These are phyloP conservation scores for Scutellaria baicalensis DNA, from an alignment of 257 asterid species.

Conservation along the genomic window DNA sequence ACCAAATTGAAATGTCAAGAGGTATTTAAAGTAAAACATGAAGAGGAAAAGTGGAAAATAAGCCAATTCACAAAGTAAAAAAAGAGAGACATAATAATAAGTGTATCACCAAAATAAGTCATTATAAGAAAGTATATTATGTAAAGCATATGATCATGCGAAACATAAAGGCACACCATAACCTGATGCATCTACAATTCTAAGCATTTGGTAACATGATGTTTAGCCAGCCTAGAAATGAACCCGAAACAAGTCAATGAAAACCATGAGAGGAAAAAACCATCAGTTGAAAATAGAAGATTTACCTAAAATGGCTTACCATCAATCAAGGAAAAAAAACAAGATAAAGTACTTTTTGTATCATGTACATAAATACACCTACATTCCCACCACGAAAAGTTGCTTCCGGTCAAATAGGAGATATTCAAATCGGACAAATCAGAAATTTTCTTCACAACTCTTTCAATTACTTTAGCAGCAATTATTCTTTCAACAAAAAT, in stretches of 20 bases:
- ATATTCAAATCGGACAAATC: conserved; percentile 45
- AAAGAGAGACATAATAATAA: too few species aligned
- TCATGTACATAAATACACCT: conserved; percentile 4
- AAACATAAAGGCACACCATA: not conserved
- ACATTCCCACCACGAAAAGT: conserved; percentile 54
- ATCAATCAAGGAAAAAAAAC: conserved; percentile 10
- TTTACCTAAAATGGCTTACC: conserved; percentile 48
- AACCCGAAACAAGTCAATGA: not conserved
- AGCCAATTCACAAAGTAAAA: too few species aligned
- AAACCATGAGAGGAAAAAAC: conserved; percentile 1
- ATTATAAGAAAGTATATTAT: too few species aligned
- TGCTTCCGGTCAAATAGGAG: conserved; percentile 49
- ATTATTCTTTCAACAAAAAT: conserved; percentile 63
- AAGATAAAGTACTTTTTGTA: not conserved
- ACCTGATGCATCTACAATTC: conserved; percentile 2
- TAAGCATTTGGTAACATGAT: not conserved
- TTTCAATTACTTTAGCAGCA: conserved; percentile 70
- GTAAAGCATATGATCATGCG: too few species aligned
- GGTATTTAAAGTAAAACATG: not conserved
- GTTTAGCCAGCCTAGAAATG: not conserved
- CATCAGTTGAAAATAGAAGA: conserved; percentile 62
- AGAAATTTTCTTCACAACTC: conserved; percentile 41
- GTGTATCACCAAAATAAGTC: too few species aligned
- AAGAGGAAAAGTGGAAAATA: not conserved
- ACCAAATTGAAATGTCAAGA: not conserved